Evolutionary conservation across 148 eudicot species (phyloP), one percentile per base, ranked within the genome.

Genomic region (Fagopyrum esculentum): DNA sequence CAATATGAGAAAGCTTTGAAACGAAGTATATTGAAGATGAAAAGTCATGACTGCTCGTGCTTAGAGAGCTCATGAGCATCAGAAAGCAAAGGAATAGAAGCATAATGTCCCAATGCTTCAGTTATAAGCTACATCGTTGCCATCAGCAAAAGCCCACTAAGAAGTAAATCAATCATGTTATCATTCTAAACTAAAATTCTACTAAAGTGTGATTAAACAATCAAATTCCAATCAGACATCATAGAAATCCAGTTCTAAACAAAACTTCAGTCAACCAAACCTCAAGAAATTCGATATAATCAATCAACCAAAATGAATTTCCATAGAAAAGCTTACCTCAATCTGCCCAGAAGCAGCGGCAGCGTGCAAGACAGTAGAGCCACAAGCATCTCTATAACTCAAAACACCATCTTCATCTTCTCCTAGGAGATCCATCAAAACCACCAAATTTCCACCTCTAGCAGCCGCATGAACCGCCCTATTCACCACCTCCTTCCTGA

Each of bases 401-500:
- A 93, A 84, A 19, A 83, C 86, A 75, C 83, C 85, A 45, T 81
- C 81, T 68, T 84, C 78, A 84, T 86, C 89, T 72, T 66, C 77
- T 46, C 4, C 84, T 73, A 93, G 82, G 63, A 91, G 83, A 45
- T 89, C 89, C 82, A 70, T 86, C 86, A 93, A 85, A 46, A 85
- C 78, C 81, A 49, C 49, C 83, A 91, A 74, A 87, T 89, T 90
- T 11, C 98, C 98, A 49, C 97, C 98, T 85, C 98, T 90, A 51
- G 98, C 92, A 77, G 90, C 93, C 54, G 97, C 96, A 79, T 90
- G 91, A 84, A 89, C 73, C 77, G 91, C 98, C 72, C 98, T 90
- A 57, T 87, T 92, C 87, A 59, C 83, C 84, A 94, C 88, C 84
- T 92, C 98, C 79, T 77, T 26, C 82, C 84, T 87, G 83, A 86